These are phyloP conservation scores for Petunia secreta DNA, from an alignment of 257 asterid genomes.

Conservation along the genomic window DNA sequence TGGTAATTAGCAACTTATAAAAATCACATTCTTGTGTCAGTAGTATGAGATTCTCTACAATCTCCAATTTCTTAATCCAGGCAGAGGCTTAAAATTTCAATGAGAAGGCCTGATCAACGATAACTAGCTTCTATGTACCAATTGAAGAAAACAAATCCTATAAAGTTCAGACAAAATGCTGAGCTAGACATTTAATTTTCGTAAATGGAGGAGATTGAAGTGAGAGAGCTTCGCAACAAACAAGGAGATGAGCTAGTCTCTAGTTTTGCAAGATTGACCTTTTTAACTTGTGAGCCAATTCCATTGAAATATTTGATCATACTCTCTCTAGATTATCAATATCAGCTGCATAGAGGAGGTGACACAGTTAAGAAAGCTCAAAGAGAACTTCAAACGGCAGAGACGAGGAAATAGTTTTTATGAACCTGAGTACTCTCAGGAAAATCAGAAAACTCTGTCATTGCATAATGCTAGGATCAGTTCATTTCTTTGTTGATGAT, in stretches of 20 bases:
- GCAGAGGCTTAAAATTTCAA: not conserved
- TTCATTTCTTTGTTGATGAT: slow-evolving; percentile 67
- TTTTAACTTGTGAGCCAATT: slow-evolving; percentile 68
- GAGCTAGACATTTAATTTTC: not conserved
- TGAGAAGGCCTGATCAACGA: not conserved
- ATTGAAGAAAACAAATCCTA: not conserved
- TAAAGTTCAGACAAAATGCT: not conserved
- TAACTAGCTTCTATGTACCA: not conserved
- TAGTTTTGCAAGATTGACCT: slow-evolving; percentile 40
- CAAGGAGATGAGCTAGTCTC: not conserved
- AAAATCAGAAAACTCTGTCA: slow-evolving; percentile 62
- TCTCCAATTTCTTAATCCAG: not conserved
- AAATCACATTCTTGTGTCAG: not conserved
- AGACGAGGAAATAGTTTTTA: not conserved
- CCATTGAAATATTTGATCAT: slow-evolving; percentile 73
- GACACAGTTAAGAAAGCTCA: slow-evolving; percentile 17
- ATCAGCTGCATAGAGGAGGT: slow-evolving; percentile 52
- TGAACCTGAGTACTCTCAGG: slow-evolving; percentile 71
- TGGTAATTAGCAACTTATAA: not conserved
- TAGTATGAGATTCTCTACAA: not conserved
- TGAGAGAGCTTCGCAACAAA: not conserved
- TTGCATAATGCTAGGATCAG: slow-evolving; percentile 61
- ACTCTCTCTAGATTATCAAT: slow-evolving; percentile 73
- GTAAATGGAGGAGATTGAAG: not conserved
- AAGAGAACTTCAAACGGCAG: not conserved